Evolutionary conservation across 2,329 filamentous ascomycete genomes (phyloP).

Genomic region (Fusarium sacchari): DNA sequence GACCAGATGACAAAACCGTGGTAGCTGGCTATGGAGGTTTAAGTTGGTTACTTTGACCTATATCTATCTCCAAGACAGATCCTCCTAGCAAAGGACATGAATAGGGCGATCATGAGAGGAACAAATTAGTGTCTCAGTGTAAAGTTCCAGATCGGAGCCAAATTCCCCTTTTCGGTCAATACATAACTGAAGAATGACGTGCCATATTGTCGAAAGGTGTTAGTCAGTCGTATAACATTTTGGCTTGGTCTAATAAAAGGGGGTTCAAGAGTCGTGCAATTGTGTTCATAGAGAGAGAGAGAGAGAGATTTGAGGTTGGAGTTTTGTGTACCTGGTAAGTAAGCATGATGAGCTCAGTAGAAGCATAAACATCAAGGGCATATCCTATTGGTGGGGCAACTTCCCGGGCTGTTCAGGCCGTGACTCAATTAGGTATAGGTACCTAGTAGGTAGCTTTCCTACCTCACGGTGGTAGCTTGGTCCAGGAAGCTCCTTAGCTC

Average conservation of each 20-base stretch:
- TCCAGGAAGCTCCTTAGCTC: background rate
- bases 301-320: constrained; percentile 2
- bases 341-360: constrained; percentile 13
- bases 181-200: constrained; percentile 17
- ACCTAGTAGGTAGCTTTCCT: background rate
- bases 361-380: constrained; percentile 5
- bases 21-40: background rate
- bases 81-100: background rate
- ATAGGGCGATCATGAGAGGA: background rate
- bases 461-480: background rate
- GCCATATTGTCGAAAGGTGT: background rate
- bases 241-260: too few relatives aligned
- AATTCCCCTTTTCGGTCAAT: background rate
- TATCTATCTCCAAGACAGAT: background rate
- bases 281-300: background rate
- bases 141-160: background rate
- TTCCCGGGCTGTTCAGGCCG: background rate
- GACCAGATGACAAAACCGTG: background rate
- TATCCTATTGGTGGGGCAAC: constrained; percentile 22
- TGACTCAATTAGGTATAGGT: background rate
- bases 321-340: constrained; percentile 3
- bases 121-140: background rate
- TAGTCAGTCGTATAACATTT: too few relatives aligned
- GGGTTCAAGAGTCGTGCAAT: background rate
- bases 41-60: background rate